Percentiles rank a stretch among this genome's conserved stretches.
Conservation (phyloP, 1,139 yeast species). For the Arxiozyma slooffiae region DNA sequence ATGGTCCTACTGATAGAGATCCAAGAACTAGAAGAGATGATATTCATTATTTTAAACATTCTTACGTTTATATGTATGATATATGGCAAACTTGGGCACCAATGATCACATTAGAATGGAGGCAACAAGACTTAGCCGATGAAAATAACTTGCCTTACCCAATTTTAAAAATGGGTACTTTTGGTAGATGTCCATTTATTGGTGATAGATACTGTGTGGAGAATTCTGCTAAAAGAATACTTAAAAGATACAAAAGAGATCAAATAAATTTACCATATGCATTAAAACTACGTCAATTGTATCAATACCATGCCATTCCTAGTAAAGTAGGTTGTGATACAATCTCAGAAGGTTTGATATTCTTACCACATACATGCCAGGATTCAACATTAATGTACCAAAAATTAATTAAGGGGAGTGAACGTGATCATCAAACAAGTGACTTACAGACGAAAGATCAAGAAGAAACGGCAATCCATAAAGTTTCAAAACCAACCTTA, state of each 20-base stretch:
- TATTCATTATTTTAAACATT: conserved; percentile 67
- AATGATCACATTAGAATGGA: conserved; percentile 75
- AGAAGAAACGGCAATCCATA: background rate
- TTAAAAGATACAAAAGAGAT: conserved; percentile 28
- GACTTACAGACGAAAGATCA: background rate
- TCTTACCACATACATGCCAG: conserved; percentile 18
- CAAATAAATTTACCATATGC: conserved; percentile 27
- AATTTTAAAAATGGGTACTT: conserved; percentile 39
- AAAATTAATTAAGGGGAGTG: conserved; percentile 7
- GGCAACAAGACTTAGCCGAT: conserved; percentile 27
- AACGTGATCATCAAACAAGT: background rate
- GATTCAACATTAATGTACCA: conserved; percentile 19
- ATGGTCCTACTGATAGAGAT: conserved; percentile 84
- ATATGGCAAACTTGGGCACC: conserved; percentile 73
- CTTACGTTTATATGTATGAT: conserved; percentile 74
- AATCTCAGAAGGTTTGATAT: conserved; percentile 8
- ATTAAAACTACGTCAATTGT: conserved; percentile 23
- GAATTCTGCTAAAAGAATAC: conserved; percentile 21
- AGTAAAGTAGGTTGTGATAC: conserved; percentile 3
- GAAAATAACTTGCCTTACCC: conserved; percentile 35
- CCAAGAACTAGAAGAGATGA: conserved; percentile 80
- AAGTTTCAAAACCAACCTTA: background rate
- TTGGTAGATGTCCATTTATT: conserved; percentile 67
- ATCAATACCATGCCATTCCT: conserved; percentile 26
- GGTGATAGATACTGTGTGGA: conserved; percentile 35